Conservation (phyloP, 768 basidiomycete species). For the Ephemerocybe angulata region DNA sequence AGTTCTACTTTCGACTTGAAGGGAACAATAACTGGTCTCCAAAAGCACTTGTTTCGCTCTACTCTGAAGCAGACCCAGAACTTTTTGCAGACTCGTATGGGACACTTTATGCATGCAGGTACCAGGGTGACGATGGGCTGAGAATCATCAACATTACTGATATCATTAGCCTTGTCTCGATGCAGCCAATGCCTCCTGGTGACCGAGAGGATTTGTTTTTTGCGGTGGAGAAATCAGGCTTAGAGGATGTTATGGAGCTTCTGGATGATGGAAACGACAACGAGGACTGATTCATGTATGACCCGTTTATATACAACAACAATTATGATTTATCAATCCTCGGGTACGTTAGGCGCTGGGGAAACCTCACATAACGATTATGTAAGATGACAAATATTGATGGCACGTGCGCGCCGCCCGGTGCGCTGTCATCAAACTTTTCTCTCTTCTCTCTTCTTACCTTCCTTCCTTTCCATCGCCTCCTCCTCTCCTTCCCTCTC, state of each 20-base stretch:
- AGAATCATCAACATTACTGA: neutral
- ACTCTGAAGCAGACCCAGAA: neutral
- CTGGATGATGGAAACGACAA: neutral
- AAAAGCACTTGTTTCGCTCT: neutral
- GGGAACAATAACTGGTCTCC: neutral
- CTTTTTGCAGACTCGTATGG: neutral
- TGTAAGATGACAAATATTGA: too few relatives aligned
- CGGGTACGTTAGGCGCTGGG: too few relatives aligned
- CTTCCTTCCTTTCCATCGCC: too few relatives aligned
- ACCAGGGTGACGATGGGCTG: neutral
- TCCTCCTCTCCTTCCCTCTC: too few relatives aligned
- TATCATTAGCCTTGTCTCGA: neutral
- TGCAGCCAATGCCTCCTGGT: neutral
- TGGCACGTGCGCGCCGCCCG: too few relatives aligned
- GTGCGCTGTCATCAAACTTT: too few relatives aligned
- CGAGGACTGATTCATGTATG: too few relatives aligned
- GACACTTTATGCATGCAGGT: neutral
- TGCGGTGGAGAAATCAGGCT: conserved; percentile 1
- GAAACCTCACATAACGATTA: too few relatives aligned
- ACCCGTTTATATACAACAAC: too few relatives aligned
- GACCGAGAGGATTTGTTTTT: neutral
- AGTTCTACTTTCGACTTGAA: neutral
- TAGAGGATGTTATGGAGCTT: neutral
- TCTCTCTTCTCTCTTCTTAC: too few relatives aligned
- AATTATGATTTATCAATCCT: too few relatives aligned